Evolutionary conservation across 116 monocot species (phyloP).

Genomic region (Phalaenopsis hybrid): DNA sequence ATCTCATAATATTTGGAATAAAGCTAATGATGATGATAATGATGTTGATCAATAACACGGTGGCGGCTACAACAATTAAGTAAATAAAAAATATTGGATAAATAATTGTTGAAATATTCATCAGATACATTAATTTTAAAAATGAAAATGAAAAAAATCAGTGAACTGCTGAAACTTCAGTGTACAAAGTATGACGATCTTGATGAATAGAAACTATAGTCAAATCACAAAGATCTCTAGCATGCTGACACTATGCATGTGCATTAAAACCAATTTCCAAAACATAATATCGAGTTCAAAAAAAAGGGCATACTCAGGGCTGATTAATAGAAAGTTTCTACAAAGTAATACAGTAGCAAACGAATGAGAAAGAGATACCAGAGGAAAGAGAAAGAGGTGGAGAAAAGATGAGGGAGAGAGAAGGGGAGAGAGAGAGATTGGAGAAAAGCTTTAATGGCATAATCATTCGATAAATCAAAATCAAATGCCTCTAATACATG

Average conservation of each 20-base stretch:
- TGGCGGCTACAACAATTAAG: background rate
- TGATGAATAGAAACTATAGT: background rate
- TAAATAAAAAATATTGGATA: background rate
- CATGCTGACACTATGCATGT: background rate
- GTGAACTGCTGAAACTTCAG: too few species aligned
- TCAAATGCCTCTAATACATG: background rate
- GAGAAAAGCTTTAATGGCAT: background rate
- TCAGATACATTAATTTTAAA: background rate
- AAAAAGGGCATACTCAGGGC: background rate
- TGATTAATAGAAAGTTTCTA: background rate
- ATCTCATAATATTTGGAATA: background rate
- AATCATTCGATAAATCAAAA: background rate
- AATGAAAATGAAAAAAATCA: background rate
- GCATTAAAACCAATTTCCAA: background rate
- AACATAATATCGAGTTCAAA: background rate
- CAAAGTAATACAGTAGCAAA: background rate
- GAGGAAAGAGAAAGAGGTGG: too few species aligned
- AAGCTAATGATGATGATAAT: background rate
- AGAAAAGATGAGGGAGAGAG: too few species aligned
- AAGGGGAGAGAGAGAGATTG: background rate
- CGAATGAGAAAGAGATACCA: background rate
- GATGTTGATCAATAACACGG: background rate
- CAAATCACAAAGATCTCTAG: background rate
- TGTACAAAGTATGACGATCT: background rate
- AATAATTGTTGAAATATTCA: constrained; percentile 2